Evolutionary conservation across 345 rosid genomes (phyloP).

Genomic region (Syzygium grande): DNA sequence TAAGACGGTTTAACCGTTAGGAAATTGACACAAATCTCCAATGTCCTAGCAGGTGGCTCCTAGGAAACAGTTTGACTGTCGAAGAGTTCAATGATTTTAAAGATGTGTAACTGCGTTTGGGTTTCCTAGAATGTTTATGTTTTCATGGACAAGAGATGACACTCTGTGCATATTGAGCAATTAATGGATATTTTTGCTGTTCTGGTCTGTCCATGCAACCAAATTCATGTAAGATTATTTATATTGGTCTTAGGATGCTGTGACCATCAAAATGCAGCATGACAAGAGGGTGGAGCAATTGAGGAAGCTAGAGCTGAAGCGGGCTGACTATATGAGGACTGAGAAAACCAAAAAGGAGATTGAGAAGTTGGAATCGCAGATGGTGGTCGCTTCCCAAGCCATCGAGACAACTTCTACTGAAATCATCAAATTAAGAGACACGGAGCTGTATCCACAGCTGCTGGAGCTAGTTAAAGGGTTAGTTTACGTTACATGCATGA

Average conservation of each 20-base stretch:
- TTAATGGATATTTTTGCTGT: background rate
- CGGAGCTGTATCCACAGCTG: conserved; percentile 83
- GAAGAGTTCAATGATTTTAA: background rate
- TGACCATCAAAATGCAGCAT: conserved; percentile 62
- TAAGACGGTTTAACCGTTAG: background rate
- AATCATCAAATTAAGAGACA: conserved; percentile 76
- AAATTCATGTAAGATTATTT: background rate
- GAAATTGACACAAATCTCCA: background rate
- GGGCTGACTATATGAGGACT: conserved; percentile 72
- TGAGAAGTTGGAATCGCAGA: conserved; percentile 79
- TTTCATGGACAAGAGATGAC: background rate
- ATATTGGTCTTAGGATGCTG: conserved; percentile 37
- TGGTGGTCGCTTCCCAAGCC: conserved; percentile 78
- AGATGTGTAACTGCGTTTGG: background rate
- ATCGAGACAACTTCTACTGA: conserved; percentile 73
- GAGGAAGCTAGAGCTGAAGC: conserved; percentile 81
- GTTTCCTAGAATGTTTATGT: background rate
- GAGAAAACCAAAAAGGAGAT: conserved; percentile 78
- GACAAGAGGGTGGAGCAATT: conserved; percentile 70
- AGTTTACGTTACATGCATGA: conserved; percentile 8
- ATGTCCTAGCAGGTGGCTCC: background rate
- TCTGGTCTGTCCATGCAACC: background rate
- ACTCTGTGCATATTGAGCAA: background rate
- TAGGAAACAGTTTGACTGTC: background rate
- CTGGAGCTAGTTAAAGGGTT: conserved; percentile 84